Base-by-base conservation (phyloP, 139 green algal species). In the Chlorella sp. region DNA sequence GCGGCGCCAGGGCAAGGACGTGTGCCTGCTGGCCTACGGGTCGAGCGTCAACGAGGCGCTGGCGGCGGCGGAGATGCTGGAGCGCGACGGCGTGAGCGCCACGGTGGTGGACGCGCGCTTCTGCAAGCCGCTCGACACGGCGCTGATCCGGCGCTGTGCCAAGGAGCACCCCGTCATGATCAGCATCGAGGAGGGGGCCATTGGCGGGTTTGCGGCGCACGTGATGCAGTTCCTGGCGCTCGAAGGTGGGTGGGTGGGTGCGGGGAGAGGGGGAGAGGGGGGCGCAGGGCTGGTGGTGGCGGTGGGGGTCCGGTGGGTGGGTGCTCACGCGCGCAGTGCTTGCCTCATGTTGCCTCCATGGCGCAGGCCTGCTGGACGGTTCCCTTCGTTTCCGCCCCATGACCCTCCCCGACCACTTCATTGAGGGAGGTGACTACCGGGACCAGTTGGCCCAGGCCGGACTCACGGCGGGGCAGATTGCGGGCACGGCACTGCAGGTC, bases 81-180 rank as follows among this genome's bases (percentile, higher is more conserved):
- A 84, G 27, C 61, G 90, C 59, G 75, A 82, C 23, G 93, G 92
- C 35, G 85, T 99, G 24, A 88, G 69, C n/a, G 85, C 88, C 29
- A 98, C 94, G 0, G 93, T 98, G 0, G 85, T 93, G 49, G 94
- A 98, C 79, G 93, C 93, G 26, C 87, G 95, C 42, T 99, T 98
- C 85, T 98, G 94, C 92, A 99, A 99, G 86, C 96, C 96, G 5
- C 88, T 99, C 49, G 95, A 99, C 84, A 90, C 78, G 0, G 70
- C 10, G 33, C 55, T 78, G 60, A 86, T 90, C 59, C 77, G 82
- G 10, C 74, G 71, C n/a, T 59, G 93, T 36, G 93, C 88, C 6
- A 87, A 78, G 35, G 82, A 98, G 79, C 95, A 99, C 81, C 72
- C 81, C 1, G 88, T 92, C 29, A 86, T 99, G 82, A 93, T 99